These are phyloP conservation scores for Thyridium curvatum DNA, from an alignment of 2,329 filamentous ascomycete genomes.

Conservation along the genomic window DNA sequence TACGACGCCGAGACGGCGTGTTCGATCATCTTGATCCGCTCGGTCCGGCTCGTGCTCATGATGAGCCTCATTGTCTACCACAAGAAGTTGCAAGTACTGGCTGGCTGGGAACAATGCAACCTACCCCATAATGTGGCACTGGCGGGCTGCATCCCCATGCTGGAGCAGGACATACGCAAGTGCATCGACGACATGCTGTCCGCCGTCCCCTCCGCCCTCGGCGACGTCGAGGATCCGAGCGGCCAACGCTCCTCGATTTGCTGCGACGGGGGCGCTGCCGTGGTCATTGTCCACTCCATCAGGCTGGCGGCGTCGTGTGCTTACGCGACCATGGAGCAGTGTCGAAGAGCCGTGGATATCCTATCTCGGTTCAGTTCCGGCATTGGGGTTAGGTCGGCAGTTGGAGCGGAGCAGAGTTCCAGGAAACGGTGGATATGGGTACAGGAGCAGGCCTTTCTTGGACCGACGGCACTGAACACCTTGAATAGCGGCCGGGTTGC, in stretches of 20 bases:
- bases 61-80: constrained; percentile 18
- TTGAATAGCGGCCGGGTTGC: too few relatives aligned
- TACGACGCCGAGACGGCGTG: constrained; percentile 25
- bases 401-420: constrained; percentile 5
- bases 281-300: constrained; percentile 16
- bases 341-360: constrained; percentile 11
- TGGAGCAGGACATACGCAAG: constrained; percentile 15
- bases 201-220: constrained; percentile 22
- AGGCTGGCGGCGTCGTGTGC: constrained; percentile 21
- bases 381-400: constrained; percentile 22
- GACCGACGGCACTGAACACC: too few relatives aligned
- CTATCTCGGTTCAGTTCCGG: constrained; percentile 17
- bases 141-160: constrained; percentile 4
- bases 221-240: constrained; percentile 16
- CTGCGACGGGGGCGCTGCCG: constrained; percentile 22
- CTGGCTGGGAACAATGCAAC: too few relatives aligned
- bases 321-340: constrained; percentile 16
- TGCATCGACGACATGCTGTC: constrained; percentile 23
- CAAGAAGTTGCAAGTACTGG: too few relatives aligned
- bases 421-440: constrained; percentile 5
- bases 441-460: constrained; percentile 6
- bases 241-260: constrained; percentile 11
- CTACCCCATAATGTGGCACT: too few relatives aligned
- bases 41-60: constrained; percentile 21
- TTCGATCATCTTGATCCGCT: constrained; percentile 22